Evolutionary conservation across 305 asterid genomes (phyloP).

Genomic region (Plantago coronopus): DNA sequence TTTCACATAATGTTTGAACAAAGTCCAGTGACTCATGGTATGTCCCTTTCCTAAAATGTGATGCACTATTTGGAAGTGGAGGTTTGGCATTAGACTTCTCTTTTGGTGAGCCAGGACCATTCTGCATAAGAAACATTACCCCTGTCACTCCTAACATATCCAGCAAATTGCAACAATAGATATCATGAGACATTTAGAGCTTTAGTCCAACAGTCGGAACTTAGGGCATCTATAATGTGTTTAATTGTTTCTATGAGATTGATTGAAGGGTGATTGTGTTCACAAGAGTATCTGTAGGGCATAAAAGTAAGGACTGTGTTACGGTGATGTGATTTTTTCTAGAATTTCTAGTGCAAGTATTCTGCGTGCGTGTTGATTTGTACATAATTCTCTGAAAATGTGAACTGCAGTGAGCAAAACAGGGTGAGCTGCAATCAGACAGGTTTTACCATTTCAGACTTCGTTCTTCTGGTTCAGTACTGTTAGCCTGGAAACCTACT

Average conservation of each 20-base stretch:
- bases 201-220: no score
- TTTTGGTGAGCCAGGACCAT: constrained; percentile 69
- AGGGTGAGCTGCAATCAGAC: background rate
- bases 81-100: constrained; percentile 71
- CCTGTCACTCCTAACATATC: constrained; percentile 21
- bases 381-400: no score
- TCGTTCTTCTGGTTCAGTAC: background rate
- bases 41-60: constrained; percentile 88
- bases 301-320: no score
- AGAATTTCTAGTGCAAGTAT: background rate
- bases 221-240: background rate
- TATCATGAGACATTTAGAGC: background rate
- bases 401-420: background rate
- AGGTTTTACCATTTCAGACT: background rate
- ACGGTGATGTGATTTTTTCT: no score
- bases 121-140: constrained; percentile 50
- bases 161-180: background rate
- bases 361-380: background rate
- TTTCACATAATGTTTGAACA: constrained; percentile 84
- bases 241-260: background rate
- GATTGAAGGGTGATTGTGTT: background rate
- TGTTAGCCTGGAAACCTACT: background rate
- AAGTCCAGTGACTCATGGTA: constrained; percentile 96
- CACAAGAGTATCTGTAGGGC: no score
- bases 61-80: constrained; percentile 80